Percentiles rank a stretch among this genome's conserved stretches.
phyloP scores from a whole-genome alignment of 352 stramenopile species.

The Globisporangium takayamanum region DNA sequence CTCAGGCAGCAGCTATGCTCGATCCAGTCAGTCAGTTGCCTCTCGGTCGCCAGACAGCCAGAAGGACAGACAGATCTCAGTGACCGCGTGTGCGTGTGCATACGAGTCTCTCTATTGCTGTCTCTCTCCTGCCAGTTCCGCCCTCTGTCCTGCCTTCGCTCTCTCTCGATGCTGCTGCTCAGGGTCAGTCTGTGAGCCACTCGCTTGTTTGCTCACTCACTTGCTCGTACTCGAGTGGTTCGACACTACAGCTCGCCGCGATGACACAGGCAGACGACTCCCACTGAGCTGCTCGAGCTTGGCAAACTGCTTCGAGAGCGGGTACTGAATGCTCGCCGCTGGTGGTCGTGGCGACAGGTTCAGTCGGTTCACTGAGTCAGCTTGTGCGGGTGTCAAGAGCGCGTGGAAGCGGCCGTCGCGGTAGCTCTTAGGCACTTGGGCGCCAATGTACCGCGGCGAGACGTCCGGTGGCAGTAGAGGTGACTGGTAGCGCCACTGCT shows the following conservation, averaged over 20 bases:
- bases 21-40: no score
- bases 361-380: slow-evolving; percentile 42
- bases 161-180: no score
- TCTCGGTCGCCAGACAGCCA: background rate
- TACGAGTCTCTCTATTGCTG: no score
- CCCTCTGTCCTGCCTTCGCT: no score
- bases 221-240: no score
- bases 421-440: slow-evolving; percentile 50
- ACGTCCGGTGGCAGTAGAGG: slow-evolving; percentile 38
- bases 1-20: background rate
- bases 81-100: background rate
- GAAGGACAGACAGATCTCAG: no score
- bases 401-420: slow-evolving; percentile 46
- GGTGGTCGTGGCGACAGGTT: slow-evolving; percentile 27
- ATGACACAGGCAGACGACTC: background rate
- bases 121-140: no score
- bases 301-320: slow-evolving; percentile 20
- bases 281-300: slow-evolving; percentile 4
- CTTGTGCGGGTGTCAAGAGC: slow-evolving; percentile 36
- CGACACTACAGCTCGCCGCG: no score
- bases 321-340: slow-evolving; percentile 9
- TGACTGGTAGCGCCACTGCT: slow-evolving; percentile 50
- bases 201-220: no score
- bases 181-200: no score
- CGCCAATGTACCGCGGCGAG: slow-evolving; percentile 42